These are phyloP conservation scores for Aspergillus bridgeri DNA, from an alignment of 495 filamentous ascomycete species.

Conservation along the genomic window DNA sequence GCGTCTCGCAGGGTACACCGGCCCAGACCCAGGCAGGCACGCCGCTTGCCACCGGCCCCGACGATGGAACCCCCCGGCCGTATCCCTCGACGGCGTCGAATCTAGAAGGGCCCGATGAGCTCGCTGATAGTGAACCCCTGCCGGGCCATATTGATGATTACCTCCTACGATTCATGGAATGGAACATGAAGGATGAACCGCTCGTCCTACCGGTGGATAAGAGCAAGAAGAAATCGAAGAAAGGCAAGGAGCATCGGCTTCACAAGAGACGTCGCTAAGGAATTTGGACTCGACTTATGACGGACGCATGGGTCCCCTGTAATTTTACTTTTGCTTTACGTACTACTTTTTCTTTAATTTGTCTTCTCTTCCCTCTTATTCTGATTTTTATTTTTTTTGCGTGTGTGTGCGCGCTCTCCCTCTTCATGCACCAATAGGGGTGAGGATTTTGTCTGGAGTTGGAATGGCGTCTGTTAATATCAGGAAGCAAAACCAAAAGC, in stretches of 20 bases:
- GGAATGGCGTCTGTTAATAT: background rate
- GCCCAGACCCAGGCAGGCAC: conserved; percentile 30
- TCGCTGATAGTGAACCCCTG: conserved; percentile 32
- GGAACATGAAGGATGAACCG: conserved; percentile 72
- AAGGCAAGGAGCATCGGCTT: conserved; percentile 66
- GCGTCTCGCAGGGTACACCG: conserved; percentile 40
- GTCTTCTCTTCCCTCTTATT: background rate
- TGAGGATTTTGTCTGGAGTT: background rate
- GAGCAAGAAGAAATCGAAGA: conserved; percentile 72
- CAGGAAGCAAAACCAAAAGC: background rate
- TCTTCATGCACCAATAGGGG: background rate
- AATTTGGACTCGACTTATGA: background rate
- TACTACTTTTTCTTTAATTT: background rate
- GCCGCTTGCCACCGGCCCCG: conserved; percentile 21
- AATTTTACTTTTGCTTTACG: background rate
- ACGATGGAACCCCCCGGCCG: conserved; percentile 18
- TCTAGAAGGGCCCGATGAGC: conserved; percentile 27
- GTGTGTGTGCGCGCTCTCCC: background rate
- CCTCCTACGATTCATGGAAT: conserved; percentile 74
- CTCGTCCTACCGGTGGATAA: conserved; percentile 77
- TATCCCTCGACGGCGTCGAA: conserved; percentile 5
- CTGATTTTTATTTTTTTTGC: background rate
- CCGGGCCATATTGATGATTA: conserved; percentile 75
- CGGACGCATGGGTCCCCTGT: background rate
- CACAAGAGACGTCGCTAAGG: conserved; percentile 38